Base-by-base conservation (phyloP, 345 rosid species). In the Bruguiera gymnorhiza region DNA sequence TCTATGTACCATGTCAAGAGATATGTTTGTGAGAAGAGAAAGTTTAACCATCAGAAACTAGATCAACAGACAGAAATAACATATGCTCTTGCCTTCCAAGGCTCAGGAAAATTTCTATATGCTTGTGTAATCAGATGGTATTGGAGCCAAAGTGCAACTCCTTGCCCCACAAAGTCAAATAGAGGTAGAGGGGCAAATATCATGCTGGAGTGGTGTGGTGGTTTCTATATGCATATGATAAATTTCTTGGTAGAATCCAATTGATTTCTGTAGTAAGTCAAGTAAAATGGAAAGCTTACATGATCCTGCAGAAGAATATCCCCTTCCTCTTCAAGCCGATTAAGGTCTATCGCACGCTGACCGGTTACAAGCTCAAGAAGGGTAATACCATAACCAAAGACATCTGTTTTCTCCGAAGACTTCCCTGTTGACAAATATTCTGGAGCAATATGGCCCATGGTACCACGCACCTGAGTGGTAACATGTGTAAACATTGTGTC, bases 371-470 rank as follows among this genome's bases (percentile, higher is more conserved):
- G 92, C 73, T 93, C 98, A 53, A 91, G 92, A 79, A 93, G 93
- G 6, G 90, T 89, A 72, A 91, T 82, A 37, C 98, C 98, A 43
- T 87, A 93, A 21, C 98, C 98, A 51, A 93, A 90, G 21, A 93
- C 97, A 79, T 93, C 97, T 0, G 93, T 87, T 68, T 90, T 93
- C 70, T 90, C 97, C 20, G 97, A 87, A 58, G 97, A 82, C 75
- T 90, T 87, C 34, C 98, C 98, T 0, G 93, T 90, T 62, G 96
- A 86, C 69, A 93, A 76, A 70, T 93, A 90, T 67, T 93, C 98
- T 13, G 98, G 98, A 3, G 98, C 98, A 11, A 93, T 90, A 76
- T 93, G 97, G 20, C 98, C 96, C 90, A 87, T 87, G 66, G 98
- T 93, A 23, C 98, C 98, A 7, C 98, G 86, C 52, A 91, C 76